A percentile compares a stretch with the other conserved stretches of the same genome.
These are phyloP conservation scores for Dactylellina parvicollis DNA, from an alignment of 2,329 filamentous ascomycete genomes.

Conservation along the genomic window DNA sequence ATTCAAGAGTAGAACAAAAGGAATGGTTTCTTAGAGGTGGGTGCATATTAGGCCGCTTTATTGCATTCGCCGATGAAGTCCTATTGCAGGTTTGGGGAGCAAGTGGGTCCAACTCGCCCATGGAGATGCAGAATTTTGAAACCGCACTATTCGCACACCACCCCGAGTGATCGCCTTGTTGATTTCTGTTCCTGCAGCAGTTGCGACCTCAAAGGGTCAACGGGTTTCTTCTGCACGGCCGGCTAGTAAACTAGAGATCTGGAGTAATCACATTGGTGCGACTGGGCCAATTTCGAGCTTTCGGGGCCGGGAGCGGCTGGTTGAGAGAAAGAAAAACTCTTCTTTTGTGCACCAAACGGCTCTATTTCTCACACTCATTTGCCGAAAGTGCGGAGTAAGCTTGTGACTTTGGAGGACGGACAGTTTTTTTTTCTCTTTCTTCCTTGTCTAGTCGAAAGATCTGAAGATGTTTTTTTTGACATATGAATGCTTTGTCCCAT, in stretches of 20 bases:
- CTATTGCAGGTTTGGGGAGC: neutral
- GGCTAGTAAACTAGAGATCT: conserved; percentile 8
- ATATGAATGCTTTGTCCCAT: conserved; percentile 12
- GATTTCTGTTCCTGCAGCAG: conserved; percentile 16
- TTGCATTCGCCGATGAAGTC: conserved; percentile 25
- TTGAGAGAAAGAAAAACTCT: conserved; percentile 7
- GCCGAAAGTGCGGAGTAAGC: conserved; percentile 8
- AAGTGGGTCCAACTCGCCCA: conserved; percentile 34
- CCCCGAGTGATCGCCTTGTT: conserved; percentile 13
- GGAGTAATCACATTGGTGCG: neutral
- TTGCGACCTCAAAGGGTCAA: neutral
- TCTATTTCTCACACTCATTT: no score
- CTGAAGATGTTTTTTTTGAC: conserved; percentile 3
- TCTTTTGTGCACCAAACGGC: no score
- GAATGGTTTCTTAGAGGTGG: neutral
- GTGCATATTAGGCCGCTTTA: neutral
- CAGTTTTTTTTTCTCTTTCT: neutral
- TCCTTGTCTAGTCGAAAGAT: neutral
- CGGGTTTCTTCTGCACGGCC: neutral
- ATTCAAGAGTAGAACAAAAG: no score
- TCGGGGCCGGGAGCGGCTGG: conserved; percentile 30
- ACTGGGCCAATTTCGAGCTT: neutral
- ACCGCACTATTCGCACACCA: conserved; percentile 37
- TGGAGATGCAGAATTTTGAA: conserved; percentile 50
- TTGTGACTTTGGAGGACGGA: conserved; percentile 10